These are phyloP conservation scores for Paracamarosporium sp. DNA, from an alignment of 2,329 filamentous ascomycete genomes.

Conservation along the genomic window DNA sequence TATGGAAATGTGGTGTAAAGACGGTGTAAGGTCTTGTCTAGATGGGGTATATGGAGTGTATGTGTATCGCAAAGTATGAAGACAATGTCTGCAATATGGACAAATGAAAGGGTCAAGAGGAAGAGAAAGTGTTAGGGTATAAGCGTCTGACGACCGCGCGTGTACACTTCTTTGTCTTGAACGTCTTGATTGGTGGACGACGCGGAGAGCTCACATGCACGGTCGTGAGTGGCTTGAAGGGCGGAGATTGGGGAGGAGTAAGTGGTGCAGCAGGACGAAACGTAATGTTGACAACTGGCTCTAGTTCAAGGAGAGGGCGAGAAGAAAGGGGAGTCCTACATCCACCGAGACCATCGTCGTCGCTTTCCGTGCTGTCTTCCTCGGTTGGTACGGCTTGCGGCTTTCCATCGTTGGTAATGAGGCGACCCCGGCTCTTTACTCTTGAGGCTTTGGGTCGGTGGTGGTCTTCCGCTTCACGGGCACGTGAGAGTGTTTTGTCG, in stretches of 20 bases:
- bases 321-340: slow-evolving; percentile 65
- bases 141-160: slow-evolving; percentile 28
- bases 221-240: slow-evolving; percentile 40
- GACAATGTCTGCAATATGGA: not conserved
- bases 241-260: slow-evolving; percentile 45
- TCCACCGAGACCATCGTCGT: slow-evolving; percentile 89
- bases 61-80: not conserved
- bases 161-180: slow-evolving; percentile 22
- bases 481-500: slow-evolving; percentile 62
- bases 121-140: slow-evolving; percentile 19
- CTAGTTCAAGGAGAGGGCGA: slow-evolving; percentile 26
- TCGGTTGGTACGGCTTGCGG: slow-evolving; percentile 64
- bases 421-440: slow-evolving; percentile 74
- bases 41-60: slow-evolving; percentile 11
- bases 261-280: slow-evolving; percentile 26
- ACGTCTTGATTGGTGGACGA: slow-evolving; percentile 25
- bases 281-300: slow-evolving; percentile 24
- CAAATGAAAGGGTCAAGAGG: slow-evolving; percentile 2
- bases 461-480: slow-evolving; percentile 66
- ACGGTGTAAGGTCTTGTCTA: slow-evolving; percentile 17
- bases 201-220: slow-evolving; percentile 38
- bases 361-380: slow-evolving; percentile 72
- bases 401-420: slow-evolving; percentile 68
- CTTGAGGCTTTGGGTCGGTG: slow-evolving; percentile 51
- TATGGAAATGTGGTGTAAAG: not conserved